These are phyloP conservation scores for Cadophora gregata DNA, from an alignment of 2,329 filamentous ascomycete genomes.

Conservation along the genomic window DNA sequence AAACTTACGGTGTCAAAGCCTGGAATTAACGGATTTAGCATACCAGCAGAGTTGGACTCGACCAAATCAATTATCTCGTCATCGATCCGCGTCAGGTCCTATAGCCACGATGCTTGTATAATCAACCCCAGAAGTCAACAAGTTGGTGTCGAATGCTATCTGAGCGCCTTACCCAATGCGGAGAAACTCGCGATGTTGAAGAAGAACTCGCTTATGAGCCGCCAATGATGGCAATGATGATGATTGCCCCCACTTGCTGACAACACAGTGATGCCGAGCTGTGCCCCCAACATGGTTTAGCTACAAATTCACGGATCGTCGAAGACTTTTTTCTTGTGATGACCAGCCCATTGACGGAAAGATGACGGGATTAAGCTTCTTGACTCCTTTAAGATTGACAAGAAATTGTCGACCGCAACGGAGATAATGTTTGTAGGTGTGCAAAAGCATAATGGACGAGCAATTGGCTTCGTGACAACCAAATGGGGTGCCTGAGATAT, in stretches of 20 bases:
- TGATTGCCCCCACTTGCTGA: not conserved
- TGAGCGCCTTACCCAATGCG: not conserved
- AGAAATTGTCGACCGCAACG: too few relatives aligned
- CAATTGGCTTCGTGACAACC: too few relatives aligned
- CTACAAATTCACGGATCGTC: too few relatives aligned
- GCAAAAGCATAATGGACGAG: not conserved
- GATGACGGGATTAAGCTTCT: not conserved
- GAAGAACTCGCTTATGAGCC: not conserved
- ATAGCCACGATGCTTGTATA: not conserved
- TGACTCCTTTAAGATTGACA: not conserved
- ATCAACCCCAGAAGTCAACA: not conserved
- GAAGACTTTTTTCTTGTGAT: not conserved
- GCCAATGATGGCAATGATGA: not conserved
- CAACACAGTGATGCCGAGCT: not conserved
- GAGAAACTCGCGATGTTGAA: constrained; percentile 11
- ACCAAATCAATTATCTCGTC: not conserved
- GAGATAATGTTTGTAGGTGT: not conserved
- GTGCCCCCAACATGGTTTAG: not conserved
- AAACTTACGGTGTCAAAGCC: too few relatives aligned
- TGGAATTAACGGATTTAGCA: not conserved
- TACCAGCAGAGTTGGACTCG: not conserved
- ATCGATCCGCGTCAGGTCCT: not conserved
- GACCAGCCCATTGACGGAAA: not conserved
- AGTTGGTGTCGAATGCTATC: not conserved
- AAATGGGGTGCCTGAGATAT: too few relatives aligned